A percentile compares a stretch with the other conserved stretches of the same genome.
Evolutionary conservation across 225 moss, liverwort and hornwort genomes (phyloP).

Genomic region (Bryoerythrophyllum caledonicum): DNA sequence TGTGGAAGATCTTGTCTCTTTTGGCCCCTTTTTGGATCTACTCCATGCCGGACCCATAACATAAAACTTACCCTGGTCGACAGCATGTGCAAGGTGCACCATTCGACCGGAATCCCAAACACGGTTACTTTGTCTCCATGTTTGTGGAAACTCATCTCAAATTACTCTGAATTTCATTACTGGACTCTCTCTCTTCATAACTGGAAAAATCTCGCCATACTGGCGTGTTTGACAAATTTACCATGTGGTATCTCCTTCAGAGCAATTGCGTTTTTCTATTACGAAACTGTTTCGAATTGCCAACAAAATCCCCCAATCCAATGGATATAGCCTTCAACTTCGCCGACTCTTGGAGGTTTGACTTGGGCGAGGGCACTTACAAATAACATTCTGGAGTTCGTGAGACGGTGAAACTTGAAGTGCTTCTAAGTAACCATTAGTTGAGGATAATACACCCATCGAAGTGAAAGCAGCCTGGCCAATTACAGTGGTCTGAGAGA

Average conservation of each 20-base stretch:
- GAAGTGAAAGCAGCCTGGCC: not conserved
- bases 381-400: not conserved
- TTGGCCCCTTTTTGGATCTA: slow-evolving; percentile 13
- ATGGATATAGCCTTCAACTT: not conserved
- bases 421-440: not conserved
- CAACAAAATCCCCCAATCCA: no score
- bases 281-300: no score
- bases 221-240: no score
- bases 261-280: not conserved
- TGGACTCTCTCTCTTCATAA: no score
- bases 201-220: no score
- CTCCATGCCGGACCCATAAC: slow-evolving; percentile 18
- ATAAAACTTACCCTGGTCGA: slow-evolving; percentile 15
- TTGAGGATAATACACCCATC: not conserved
- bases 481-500: not conserved
- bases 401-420: not conserved
- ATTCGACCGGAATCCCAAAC: not conserved
- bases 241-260: no score
- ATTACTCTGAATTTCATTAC: not conserved
- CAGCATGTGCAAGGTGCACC: slow-evolving; percentile 26
- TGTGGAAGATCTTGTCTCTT: slow-evolving; percentile 11
- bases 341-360: not conserved
- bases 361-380: not conserved
- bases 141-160: not conserved
- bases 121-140: not conserved